Base-by-base conservation (phyloP, 306 rosid species). In the Vicia sativa region DNA sequence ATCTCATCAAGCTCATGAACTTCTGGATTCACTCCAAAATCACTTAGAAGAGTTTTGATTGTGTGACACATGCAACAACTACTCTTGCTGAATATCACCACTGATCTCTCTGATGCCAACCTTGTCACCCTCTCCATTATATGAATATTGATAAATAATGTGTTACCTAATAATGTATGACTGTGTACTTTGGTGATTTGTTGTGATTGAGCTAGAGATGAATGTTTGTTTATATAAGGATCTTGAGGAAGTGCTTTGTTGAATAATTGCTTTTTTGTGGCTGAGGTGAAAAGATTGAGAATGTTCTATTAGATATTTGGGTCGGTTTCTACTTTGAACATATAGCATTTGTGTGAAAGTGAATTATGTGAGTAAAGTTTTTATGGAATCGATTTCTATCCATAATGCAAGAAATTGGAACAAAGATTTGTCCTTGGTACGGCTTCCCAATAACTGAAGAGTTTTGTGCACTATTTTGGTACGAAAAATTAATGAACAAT, bases 21-120 rank as follows among this genome's bases (percentile, higher is more conserved):
- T 0, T 87, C 77, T 1, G 91, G 95, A 77, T 90, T 85, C 62
- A 86, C 98, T 39, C 98, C 98, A 28, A 93, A 86, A 4, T 88
- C 97, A 16, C 68, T 71, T 12, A 93, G 77, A 9, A 93, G 86
- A 46, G 91, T 80, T 81, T 78, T 93, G 71, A 93, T 83, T 11
- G 98, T 54, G 87, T 93, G 91, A 37, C 93, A 84, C 84, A 93
- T 86, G 83, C 95, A 86, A 62, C 98, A 93, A 1, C 84, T 62
- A 74, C 82, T 90, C 83, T 85, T 88, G 85, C 98, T 93, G 81
- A 93, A 93, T 37, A 93, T 87, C 82, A 90, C 98, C 74, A 90
- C 96, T 0, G 97, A 84, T 57, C 82, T 93, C 87, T 93, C 97
- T 4, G 95, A 75, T 15, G 70, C 87, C 95, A 93, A 73, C n/a